Evolutionary conservation across 2,329 filamentous ascomycete species (phyloP), one percentile per base, ranked within the genome.

Genomic region (Sarocladium brachiariae): DNA sequence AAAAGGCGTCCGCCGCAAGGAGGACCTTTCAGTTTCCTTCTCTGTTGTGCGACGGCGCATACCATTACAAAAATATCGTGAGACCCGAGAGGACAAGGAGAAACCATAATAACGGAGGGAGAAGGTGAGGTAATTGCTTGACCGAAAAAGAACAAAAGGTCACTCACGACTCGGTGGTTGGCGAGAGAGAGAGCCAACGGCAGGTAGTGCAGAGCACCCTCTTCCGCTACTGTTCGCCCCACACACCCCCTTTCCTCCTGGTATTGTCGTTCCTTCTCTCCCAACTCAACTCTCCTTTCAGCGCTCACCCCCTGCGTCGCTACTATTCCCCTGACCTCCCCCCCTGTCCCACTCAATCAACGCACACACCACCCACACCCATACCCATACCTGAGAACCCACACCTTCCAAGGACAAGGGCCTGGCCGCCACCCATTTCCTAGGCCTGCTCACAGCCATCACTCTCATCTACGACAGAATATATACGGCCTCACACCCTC

Each of bases 401-500:
- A 23, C 38, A 25, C 18, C n/a, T 18, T 27, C 24, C 30, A 7
- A 24, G n/a, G 25, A 47, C 27, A 21, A 49, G 46, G 46, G 30
- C 31, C 27, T 37, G 25, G 45, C 25, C 30, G 46, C 46, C 43
- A 47, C 43, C 43, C 43, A 37, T 31, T 49, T 49, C 27, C 31
- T 21, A 14, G 9, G n/a, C 24, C 6, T 23, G 23, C n/a, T 16
- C 18, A 4, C 8, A 9, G 39, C 39, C 11, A 25, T 43, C 39
- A 43, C 39, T 49, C 31, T 49, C 19, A 10, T 24, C 30, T 14
- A 19, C 30, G 31, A 37, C 46, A 35, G 35, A 37, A 49, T 49
- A 49, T 49, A 49, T 35, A 24, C 46, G 46, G 30, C 46, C 18
- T 49, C 46, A 49, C 46, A 47, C 46, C 46, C 33, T 25, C 46